A percentile compares a stretch with the other conserved stretches of the same genome.
Evolutionary conservation across 768 basidiomycete genomes (phyloP).

Genomic region (Pleurotus djamor): DNA sequence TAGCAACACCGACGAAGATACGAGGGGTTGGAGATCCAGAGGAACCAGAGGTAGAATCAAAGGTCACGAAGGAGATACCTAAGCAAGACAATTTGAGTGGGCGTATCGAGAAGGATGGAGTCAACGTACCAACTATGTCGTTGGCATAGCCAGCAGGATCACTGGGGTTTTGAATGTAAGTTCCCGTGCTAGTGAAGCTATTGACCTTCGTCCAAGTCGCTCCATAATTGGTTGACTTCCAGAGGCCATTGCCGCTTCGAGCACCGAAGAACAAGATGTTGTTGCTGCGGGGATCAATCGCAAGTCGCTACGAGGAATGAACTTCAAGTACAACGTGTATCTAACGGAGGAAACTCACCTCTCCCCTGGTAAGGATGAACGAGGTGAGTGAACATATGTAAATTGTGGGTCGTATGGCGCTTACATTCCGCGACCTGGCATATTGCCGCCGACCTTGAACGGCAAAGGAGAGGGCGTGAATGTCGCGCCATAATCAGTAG

Average conservation of each 20-base stretch:
- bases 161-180: conserved; percentile 5
- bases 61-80: conserved; percentile 57
- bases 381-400: neutral
- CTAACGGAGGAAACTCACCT: conserved; percentile 26
- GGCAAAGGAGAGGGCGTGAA: conserved; percentile 50
- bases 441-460: conserved; percentile 70
- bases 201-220: conserved; percentile 57
- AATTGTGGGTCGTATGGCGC: neutral
- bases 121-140: too few relatives aligned
- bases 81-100: too few relatives aligned
- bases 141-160: neutral
- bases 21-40: conserved; percentile 53
- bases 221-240: conserved; percentile 63
- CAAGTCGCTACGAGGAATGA: conserved; percentile 42
- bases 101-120: too few relatives aligned
- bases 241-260: conserved; percentile 60
- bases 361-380: conserved; percentile 31
- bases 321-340: neutral
- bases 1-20: conserved; percentile 70
- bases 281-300: conserved; percentile 61
- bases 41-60: conserved; percentile 53
- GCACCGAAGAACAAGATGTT: conserved; percentile 63
- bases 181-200: conserved; percentile 56
- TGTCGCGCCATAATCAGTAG: conserved; percentile 54
- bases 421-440: conserved; percentile 65